These are phyloP conservation scores for Verbascum thapsus DNA, from an alignment of 257 asterid genomes.

Conservation along the genomic window DNA sequence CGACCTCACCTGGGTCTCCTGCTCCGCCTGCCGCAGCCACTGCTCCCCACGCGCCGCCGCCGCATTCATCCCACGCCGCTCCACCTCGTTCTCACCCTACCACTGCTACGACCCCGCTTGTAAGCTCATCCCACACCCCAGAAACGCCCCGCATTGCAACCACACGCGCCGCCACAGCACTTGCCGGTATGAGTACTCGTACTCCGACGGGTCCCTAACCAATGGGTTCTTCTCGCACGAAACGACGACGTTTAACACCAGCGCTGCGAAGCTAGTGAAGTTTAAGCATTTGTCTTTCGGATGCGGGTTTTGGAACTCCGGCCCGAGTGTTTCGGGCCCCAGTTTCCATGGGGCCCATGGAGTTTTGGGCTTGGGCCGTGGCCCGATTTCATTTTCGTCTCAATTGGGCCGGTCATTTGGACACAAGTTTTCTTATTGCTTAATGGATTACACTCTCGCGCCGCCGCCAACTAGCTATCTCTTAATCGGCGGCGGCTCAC, in stretches of 20 bases:
- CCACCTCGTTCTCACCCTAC: slow-evolving; percentile 62
- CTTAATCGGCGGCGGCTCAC: slow-evolving; percentile 55
- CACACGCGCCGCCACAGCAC: slow-evolving; percentile 73
- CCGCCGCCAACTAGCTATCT: slow-evolving; percentile 82
- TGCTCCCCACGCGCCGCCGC: slow-evolving; percentile 48
- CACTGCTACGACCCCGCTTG: slow-evolving; percentile 69
- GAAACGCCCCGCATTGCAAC: slow-evolving; percentile 45
- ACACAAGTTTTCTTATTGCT: slow-evolving; percentile 70
- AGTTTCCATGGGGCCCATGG: slow-evolving; percentile 66
- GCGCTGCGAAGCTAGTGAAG: slow-evolving; percentile 38
- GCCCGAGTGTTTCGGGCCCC: slow-evolving; percentile 74
- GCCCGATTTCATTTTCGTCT: slow-evolving; percentile 64
- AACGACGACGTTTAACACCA: slow-evolving; percentile 65
- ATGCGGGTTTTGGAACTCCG: slow-evolving; percentile 65
- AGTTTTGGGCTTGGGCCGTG: slow-evolving; percentile 85
- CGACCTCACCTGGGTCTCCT: slow-evolving; percentile 80
- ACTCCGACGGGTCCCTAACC: slow-evolving; percentile 76
- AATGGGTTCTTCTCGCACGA: slow-evolving; percentile 69
- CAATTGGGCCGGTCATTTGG: slow-evolving; percentile 72
- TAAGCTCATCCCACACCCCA: slow-evolving; percentile 58
- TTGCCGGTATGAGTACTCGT: slow-evolving; percentile 69
- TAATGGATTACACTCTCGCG: slow-evolving; percentile 68
- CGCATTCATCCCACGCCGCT: slow-evolving; percentile 67
- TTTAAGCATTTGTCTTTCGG: slow-evolving; percentile 57
- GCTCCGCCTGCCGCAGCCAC: slow-evolving; percentile 75